Conservation (phyloP, 805 yeast genomes). For the Nakazawaea wickerhamii region DNA sequence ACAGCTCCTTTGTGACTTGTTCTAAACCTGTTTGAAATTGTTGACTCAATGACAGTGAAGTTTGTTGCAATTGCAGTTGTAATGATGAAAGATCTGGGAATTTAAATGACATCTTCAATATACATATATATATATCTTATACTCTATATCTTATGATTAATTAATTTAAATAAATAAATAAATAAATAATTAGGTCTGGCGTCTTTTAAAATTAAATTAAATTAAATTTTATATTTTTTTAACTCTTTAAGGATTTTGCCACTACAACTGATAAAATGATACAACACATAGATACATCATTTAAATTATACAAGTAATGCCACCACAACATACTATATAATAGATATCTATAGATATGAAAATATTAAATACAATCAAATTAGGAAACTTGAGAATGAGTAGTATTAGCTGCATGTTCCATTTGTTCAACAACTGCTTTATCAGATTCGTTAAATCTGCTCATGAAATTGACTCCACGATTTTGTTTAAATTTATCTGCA, state of each 20-base stretch:
- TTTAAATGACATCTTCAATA: conserved; percentile 23
- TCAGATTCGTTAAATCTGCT: not conserved
- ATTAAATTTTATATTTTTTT: too few relatives aligned
- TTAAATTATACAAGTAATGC: not conserved
- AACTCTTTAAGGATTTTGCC: too few relatives aligned
- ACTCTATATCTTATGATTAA: too few relatives aligned
- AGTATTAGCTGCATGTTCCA: conserved; percentile 10
- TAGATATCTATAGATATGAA: not conserved
- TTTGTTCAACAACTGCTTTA: conserved; percentile 11
- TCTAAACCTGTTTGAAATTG: conserved; percentile 27
- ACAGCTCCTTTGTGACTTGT: conserved; percentile 29
- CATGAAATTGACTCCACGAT: conserved; percentile 5
- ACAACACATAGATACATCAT: not conserved
- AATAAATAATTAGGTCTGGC: too few relatives aligned
- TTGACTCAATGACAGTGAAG: conserved; percentile 27
- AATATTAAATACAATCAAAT: not conserved
- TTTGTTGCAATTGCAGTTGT: conserved; percentile 27
- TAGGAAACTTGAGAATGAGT: not conserved
- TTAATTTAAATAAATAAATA: too few relatives aligned
- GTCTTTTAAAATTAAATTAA: too few relatives aligned
- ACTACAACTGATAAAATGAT: too few relatives aligned
- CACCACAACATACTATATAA: not conserved
- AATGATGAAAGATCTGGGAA: conserved; percentile 25
- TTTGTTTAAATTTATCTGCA: conserved; percentile 12
- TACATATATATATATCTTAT: too few relatives aligned